These are phyloP conservation scores for Populus davidiana DNA, from an alignment of 345 rosid species.

Conservation along the genomic window DNA sequence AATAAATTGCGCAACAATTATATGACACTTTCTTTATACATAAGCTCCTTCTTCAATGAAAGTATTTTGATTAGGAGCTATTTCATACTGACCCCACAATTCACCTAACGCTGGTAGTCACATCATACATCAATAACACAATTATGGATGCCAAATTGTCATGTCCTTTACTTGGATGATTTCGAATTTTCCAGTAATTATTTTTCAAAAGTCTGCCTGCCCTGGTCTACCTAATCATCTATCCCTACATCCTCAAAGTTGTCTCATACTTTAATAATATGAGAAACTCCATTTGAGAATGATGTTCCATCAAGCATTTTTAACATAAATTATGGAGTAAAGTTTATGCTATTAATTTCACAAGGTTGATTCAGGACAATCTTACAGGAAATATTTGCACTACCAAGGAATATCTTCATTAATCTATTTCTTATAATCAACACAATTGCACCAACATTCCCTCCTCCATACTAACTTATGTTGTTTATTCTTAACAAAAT, in stretches of 20 bases:
- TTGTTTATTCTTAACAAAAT: not conserved
- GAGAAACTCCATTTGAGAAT: not conserved
- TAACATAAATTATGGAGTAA: not conserved
- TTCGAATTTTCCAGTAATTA: not conserved
- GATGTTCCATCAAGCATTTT: not conserved
- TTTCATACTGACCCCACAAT: not conserved
- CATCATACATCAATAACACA: not conserved
- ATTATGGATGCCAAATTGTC: not conserved
- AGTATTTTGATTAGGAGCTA: not conserved
- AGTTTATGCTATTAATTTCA: not conserved
- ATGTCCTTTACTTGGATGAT: not conserved
- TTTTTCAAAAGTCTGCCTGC: not conserved
- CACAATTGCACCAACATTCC: not conserved
- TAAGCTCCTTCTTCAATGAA: not conserved
- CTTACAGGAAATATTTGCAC: not conserved
- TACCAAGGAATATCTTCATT: not conserved
- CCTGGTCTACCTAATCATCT: not conserved
- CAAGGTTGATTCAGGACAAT: not conserved
- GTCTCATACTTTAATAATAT: not conserved
- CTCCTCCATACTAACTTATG: not conserved
- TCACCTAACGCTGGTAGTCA: not conserved
- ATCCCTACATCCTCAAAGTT: not conserved
- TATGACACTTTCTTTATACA: not conserved
- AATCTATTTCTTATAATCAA: not conserved
- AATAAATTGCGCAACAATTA: not conserved